Evolutionary conservation across 192 early-diverging fungal genomes (phyloP).

Genomic region (Gigaspora rosea): DNA sequence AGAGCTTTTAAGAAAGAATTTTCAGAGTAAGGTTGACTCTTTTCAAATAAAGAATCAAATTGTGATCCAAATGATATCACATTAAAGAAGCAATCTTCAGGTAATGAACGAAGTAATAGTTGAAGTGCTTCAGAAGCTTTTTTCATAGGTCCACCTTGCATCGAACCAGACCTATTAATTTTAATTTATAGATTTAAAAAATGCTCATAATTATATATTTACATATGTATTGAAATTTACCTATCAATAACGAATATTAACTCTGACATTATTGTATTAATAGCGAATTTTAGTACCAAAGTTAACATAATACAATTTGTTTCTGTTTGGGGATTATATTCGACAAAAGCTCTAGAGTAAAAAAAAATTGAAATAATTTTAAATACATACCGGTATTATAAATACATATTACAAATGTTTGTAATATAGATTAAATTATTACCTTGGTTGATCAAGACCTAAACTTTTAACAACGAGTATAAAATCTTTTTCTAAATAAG

Average conservation of each 20-base stretch:
- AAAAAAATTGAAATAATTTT: neutral
- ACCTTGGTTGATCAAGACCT: conserved; percentile 40
- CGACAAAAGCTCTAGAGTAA: conserved; percentile 34
- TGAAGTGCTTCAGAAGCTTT: neutral
- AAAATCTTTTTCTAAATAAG: conserved; percentile 46
- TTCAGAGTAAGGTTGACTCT: conserved; percentile 41
- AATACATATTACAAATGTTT: neutral
- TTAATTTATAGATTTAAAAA: neutral
- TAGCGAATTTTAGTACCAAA: conserved; percentile 43
- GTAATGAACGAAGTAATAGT: no score
- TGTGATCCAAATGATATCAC: no score
- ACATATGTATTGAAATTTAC: conserved; percentile 24
- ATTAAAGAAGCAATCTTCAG: no score
- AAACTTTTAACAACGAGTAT: conserved; percentile 40
- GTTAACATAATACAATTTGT: conserved; percentile 43
- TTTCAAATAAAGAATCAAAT: neutral
- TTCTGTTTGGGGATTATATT: conserved; percentile 38
- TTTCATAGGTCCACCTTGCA: conserved; percentile 43
- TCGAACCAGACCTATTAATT: conserved; percentile 51
- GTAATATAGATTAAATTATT: neutral
- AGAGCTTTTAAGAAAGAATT: conserved; percentile 40
- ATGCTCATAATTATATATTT: neutral
- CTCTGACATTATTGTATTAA: conserved; percentile 32
- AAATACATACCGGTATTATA: no score
- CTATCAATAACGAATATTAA: conserved; percentile 48